phyloP scores from a whole-genome alignment of 148 eudicot genomes.

The Simmondsia chinensis region DNA sequence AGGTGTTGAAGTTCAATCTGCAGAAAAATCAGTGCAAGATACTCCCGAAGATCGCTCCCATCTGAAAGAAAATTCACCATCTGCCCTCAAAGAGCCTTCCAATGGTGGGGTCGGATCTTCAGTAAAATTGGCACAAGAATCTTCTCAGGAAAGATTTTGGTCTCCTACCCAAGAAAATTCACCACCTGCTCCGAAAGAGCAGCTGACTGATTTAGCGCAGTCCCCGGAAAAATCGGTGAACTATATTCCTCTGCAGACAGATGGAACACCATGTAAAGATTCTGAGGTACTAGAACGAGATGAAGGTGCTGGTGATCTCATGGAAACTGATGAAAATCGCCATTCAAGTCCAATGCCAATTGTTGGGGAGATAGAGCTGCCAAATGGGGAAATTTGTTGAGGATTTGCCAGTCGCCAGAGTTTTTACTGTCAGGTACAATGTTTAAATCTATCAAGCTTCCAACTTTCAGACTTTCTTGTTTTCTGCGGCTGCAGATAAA shows the following conservation, averaged over 20 bases:
- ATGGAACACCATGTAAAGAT: constrained; percentile 14
- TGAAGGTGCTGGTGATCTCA: constrained; percentile 16
- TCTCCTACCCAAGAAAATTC: too few species aligned
- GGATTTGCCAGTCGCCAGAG: constrained; percentile 30
- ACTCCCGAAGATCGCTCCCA: constrained; percentile 10
- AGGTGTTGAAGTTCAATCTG: constrained; percentile 17
- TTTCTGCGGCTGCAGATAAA: too few species aligned
- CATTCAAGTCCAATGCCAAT: constrained; percentile 17
- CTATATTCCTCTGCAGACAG: constrained; percentile 17
- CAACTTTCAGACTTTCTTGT: too few species aligned
- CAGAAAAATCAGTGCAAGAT: constrained; percentile 2
- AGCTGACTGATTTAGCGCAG: too few species aligned
- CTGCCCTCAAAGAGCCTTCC: constrained; percentile 18
- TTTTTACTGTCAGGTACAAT: constrained; percentile 46
- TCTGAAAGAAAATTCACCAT: constrained; percentile 22
- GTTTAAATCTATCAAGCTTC: constrained; percentile 15
- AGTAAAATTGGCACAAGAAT: too few species aligned
- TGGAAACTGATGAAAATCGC: constrained; percentile 29
- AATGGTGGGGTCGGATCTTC: too few species aligned
- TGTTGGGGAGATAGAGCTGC: constrained; percentile 17
- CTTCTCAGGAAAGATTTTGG: too few species aligned
- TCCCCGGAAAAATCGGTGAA: constrained; percentile 19
- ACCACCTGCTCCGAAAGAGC: too few species aligned
- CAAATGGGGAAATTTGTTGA: constrained; percentile 18
- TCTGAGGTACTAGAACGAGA: constrained; percentile 18